Base-by-base conservation (phyloP, 306 rosid species). In the Mucuna pruriens region DNA sequence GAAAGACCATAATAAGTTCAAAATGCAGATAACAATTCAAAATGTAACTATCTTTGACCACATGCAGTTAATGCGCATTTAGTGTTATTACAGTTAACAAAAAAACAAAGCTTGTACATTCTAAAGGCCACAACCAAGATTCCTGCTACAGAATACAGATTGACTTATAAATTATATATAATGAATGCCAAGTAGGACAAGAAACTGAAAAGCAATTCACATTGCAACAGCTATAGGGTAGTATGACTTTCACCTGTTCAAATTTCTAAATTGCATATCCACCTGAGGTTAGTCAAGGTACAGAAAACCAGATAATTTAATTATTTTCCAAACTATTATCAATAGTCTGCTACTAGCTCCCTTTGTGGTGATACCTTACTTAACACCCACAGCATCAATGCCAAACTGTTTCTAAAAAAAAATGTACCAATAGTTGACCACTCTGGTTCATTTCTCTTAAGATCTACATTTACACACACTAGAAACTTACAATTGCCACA, bases 1-100 rank as follows among this genome's bases (percentile, higher is more conserved):
- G 65, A 76, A 79, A 67, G 49, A 80, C 58, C 12, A 22, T 57
- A 62, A 69, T 33, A 80, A 85, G 84, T 58, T 36, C 19, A 73
- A 87, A 79, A 65, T 42, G 77, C 23, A 33, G 75, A 82, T 25
- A 23, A 51, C 42, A 52, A 58, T 39, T 60, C 75, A 76, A 44
- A 68, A 45, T 68, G 71, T 76, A 13, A 78, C n/a, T 34, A 51
- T 44, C 76, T 77, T 69, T 23, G 36, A 75, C 9, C 63, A 49
- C 40, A 48, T 67, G 44, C 51, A 73, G 68, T 80, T 63, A n/a
- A 42, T 69, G 49, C 29, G 4, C 29, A 75, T 74, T 55, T 66
- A 54, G 44, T 39, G 26, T 29, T 31, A 54, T 64, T 42, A 33
- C 40, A 51, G 64, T 10, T 46, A 33, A 48, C 13, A 49, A 52